A percentile compares a stretch with the other conserved stretches of the same genome.
Evolutionary conservation across 1,139 yeast species (phyloP).

Genomic region (Geotrichum candidum): DNA sequence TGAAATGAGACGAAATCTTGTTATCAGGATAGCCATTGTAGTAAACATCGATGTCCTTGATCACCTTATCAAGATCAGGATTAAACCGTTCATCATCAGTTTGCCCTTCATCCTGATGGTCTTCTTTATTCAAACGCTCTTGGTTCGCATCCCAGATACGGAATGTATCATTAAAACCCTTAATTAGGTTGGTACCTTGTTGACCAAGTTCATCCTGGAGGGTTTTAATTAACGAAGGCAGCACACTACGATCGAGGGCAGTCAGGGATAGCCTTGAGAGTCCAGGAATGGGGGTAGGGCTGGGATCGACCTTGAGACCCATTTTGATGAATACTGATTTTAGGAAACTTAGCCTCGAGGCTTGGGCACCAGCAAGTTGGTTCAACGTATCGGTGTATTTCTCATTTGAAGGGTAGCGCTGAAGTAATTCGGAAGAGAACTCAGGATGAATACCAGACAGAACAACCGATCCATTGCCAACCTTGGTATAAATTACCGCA

Average conservation of each 20-base stretch:
- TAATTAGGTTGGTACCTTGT: neutral
- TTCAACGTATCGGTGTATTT: slow-evolving; percentile 39
- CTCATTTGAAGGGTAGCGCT: slow-evolving; percentile 27
- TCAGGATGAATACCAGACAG: slow-evolving; percentile 93
- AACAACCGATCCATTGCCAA: slow-evolving; percentile 71
- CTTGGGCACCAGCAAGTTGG: slow-evolving; percentile 42
- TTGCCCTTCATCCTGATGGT: neutral
- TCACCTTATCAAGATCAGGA: slow-evolving; percentile 46
- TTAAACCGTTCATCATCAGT: neutral
- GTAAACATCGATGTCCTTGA: slow-evolving; percentile 50
- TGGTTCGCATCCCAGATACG: slow-evolving; percentile 13
- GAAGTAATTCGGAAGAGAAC: slow-evolving; percentile 53
- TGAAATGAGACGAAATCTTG: slow-evolving; percentile 63
- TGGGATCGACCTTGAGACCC: slow-evolving; percentile 60
- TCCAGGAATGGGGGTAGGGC: slow-evolving; percentile 50
- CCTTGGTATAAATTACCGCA: slow-evolving; percentile 60
- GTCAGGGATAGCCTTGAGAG: slow-evolving; percentile 57
- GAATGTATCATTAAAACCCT: slow-evolving; percentile 16
- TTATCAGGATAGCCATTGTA: slow-evolving; percentile 41
- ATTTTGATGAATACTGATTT: slow-evolving; percentile 49
- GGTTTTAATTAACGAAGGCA: slow-evolving; percentile 30
- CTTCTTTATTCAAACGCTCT: neutral
- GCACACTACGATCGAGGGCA: slow-evolving; percentile 30
- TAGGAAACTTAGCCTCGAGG: slow-evolving; percentile 50
- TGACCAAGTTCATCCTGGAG: slow-evolving; percentile 24